Evolutionary conservation across 208 protist genomes (phyloP).

Genomic region (Trypanosoma lewisi): DNA sequence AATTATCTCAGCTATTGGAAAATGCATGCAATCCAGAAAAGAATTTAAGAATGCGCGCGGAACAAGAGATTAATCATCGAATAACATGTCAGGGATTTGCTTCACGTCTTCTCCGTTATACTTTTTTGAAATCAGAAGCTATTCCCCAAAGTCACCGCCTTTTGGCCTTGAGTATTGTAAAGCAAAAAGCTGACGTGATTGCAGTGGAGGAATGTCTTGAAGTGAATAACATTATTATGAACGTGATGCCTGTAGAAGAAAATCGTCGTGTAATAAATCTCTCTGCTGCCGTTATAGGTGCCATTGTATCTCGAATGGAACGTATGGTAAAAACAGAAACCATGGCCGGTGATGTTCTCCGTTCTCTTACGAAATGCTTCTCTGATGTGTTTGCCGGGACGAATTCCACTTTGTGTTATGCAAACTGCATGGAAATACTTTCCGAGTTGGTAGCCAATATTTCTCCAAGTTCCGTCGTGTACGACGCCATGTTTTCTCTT

Average conservation of each 20-base stretch:
- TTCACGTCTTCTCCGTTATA: conserved; percentile 22
- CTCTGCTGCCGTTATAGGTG: conserved; percentile 27
- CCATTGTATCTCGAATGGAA: conserved; percentile 11
- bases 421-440: conserved; percentile 4
- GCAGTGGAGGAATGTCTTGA: conserved; percentile 15
- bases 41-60: conserved; percentile 32
- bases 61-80: conserved; percentile 39
- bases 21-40: conserved; percentile 52
- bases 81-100: conserved; percentile 30
- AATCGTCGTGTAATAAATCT: conserved; percentile 26
- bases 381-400: conserved; percentile 29
- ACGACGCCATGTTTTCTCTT: not conserved
- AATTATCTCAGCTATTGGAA: conserved; percentile 15
- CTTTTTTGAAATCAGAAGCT: conserved; percentile 5
- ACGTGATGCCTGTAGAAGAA: conserved; percentile 33
- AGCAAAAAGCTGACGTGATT: conserved; percentile 28
- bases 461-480: not conserved
- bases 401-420: not conserved
- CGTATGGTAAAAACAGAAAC: not conserved
- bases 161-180: conserved; percentile 46
- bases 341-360: not conserved
- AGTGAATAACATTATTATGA: conserved; percentile 30
- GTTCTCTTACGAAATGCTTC: conserved; percentile 21
- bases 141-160: conserved; percentile 19
- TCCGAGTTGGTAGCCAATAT: conserved; percentile 3